phyloP scores from a whole-genome alignment of 208 protist genomes.

The Acanthamoeba lenticulata region DNA sequence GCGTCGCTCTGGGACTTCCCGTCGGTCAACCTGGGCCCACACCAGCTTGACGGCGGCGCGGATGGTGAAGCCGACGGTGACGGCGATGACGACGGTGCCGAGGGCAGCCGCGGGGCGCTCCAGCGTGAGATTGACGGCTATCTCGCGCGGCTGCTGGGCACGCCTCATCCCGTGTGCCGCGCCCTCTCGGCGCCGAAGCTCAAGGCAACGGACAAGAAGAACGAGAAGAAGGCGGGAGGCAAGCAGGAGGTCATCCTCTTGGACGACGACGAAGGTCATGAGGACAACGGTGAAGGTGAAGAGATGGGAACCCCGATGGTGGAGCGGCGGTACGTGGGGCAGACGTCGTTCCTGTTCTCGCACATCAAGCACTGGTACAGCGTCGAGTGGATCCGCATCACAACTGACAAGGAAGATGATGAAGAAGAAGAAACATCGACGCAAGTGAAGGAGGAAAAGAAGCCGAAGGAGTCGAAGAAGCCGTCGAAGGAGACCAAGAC shows the following conservation, averaged over 20 bases:
- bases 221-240: background rate
- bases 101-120: background rate
- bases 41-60: background rate
- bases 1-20: conserved; percentile 77
- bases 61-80: background rate
- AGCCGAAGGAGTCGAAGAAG: background rate
- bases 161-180: background rate
- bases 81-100: background rate
- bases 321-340: background rate
- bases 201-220: background rate
- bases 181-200: background rate
- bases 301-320: background rate
- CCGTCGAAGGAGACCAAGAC: background rate
- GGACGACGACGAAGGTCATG: background rate
- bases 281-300: background rate
- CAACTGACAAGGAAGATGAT: background rate
- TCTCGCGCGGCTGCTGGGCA: background rate
- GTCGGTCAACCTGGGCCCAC: background rate
- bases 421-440: background rate
- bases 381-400: conserved; percentile 29
- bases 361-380: conserved; percentile 33
- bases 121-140: background rate
- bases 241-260: background rate
- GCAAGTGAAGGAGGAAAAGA: background rate
- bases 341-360: conserved; percentile 52